A percentile compares a stretch with the other conserved stretches of the same genome.
Conservation (phyloP, 2,329 filamentous ascomycete genomes). For the Penicillium sp. region DNA sequence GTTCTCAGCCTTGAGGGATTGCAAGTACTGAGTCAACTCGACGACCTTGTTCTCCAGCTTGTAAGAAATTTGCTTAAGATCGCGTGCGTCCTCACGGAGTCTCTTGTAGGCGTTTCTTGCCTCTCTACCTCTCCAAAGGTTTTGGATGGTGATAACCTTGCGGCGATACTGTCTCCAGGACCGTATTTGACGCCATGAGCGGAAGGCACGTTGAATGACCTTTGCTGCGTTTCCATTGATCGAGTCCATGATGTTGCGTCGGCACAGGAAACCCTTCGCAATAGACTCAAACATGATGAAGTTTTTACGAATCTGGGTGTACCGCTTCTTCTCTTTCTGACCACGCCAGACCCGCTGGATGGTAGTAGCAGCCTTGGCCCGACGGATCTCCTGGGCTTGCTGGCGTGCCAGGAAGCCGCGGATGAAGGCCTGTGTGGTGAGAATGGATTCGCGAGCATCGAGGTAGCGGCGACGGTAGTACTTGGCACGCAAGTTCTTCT, state of each 20-base stretch:
- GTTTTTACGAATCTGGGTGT: constrained; percentile 75
- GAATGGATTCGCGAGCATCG: constrained; percentile 78
- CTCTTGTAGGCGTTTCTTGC: constrained; percentile 86
- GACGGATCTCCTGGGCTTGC: constrained; percentile 77
- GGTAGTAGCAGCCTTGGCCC: constrained; percentile 82
- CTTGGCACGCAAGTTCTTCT: constrained; percentile 95
- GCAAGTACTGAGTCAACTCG: constrained; percentile 90
- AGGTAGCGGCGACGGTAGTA: constrained; percentile 93
- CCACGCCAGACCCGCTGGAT: constrained; percentile 96
- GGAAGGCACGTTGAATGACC: constrained; percentile 88
- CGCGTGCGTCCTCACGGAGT: constrained; percentile 90
- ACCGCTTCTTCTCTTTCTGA: constrained; percentile 82
- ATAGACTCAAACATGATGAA: constrained; percentile 85
- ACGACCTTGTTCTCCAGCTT: constrained; percentile 99
- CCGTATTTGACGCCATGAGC: constrained; percentile 74
- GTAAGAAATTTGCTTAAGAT: constrained; percentile 99
- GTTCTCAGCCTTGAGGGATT: constrained; percentile 92
- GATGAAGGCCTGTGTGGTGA: constrained; percentile 75
- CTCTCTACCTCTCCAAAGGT: constrained; percentile 81
- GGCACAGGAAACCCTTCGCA: constrained; percentile 87
- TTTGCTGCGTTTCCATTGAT: constrained; percentile 88
- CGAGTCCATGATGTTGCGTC: constrained; percentile 91
- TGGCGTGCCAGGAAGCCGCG: constrained; percentile 78
- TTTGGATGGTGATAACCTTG: constrained; percentile 88
- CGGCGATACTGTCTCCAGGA: constrained; percentile 86